Evolutionary conservation across 208 protist species (phyloP).

Genomic region (Acanthamoeba royreba): DNA sequence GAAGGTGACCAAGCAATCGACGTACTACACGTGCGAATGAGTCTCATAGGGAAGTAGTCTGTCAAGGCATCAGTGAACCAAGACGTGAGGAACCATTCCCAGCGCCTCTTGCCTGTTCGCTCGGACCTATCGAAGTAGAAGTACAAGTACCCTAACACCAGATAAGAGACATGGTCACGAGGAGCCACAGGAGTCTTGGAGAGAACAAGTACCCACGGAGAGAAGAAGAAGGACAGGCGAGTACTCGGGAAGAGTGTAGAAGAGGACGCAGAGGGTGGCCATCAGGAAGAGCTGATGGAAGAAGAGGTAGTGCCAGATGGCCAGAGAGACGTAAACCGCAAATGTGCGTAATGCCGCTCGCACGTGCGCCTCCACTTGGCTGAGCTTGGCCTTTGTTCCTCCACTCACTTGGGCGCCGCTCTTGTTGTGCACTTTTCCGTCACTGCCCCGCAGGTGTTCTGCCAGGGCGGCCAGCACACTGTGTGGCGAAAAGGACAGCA

Average conservation of each 20-base stretch:
- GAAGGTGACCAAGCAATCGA: not conserved
- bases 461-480: no score
- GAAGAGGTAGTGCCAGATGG: slow-evolving; percentile 14
- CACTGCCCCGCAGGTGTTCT: no score
- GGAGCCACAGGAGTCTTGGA: not conserved
- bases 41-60: not conserved
- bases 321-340: not conserved
- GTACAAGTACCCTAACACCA: not conserved
- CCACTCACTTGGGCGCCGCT: not conserved
- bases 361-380: no score
- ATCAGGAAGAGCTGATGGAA: not conserved
- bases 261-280: not conserved
- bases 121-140: not conserved
- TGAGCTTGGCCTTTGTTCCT: not conserved
- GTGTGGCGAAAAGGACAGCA: no score
- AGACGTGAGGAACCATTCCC: not conserved
- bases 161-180: not conserved
- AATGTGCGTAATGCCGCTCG: not conserved
- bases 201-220: not conserved
- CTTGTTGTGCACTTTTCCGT: no score
- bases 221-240: not conserved
- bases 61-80: not conserved
- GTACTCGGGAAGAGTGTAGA: not conserved
- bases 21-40: not conserved
- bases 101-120: not conserved